Conservation (phyloP, 768 basidiomycete genomes). For the Pulveroboletus sp. region DNA sequence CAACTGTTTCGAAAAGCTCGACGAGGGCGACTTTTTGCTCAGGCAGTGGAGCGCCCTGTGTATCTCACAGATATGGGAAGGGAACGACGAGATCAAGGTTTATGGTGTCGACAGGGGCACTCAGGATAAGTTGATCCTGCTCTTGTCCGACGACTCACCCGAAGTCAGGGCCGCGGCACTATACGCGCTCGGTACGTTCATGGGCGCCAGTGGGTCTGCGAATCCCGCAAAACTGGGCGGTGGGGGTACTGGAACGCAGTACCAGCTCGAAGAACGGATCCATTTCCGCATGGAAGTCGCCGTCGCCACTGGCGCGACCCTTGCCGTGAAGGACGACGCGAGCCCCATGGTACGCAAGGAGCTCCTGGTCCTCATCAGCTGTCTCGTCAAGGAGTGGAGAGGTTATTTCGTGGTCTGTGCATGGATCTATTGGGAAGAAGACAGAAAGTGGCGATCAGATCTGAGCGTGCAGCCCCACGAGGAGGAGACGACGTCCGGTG, state of each 20-base stretch:
- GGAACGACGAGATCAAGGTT: conserved; percentile 85
- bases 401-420: conserved; percentile 96
- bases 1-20: conserved; percentile 76
- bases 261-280: conserved; percentile 69
- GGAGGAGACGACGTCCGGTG: conserved; percentile 70
- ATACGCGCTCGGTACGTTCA: conserved; percentile 88
- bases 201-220: conserved; percentile 84
- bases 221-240: conserved; percentile 67
- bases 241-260: conserved; percentile 78
- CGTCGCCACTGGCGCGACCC: conserved; percentile 81
- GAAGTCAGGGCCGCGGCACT: conserved; percentile 91
- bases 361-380: conserved; percentile 84
- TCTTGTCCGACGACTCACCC: conserved; percentile 82
- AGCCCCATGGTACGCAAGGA: conserved; percentile 97
- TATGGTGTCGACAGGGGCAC: conserved; percentile 74
- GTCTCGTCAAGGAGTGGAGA: conserved; percentile 92
- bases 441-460: conserved; percentile 57
- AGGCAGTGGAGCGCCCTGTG: conserved; percentile 94
- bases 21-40: conserved; percentile 87
- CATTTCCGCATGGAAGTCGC: conserved; percentile 90
- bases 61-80: conserved; percentile 93
- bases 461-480: conserved; percentile 39
- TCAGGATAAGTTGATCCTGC: conserved; percentile 74
- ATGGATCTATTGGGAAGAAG: conserved; percentile 95
- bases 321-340: conserved; percentile 90